Evolutionary conservation across 306 rosid species (phyloP).

Genomic region (Acacia acuminata): DNA sequence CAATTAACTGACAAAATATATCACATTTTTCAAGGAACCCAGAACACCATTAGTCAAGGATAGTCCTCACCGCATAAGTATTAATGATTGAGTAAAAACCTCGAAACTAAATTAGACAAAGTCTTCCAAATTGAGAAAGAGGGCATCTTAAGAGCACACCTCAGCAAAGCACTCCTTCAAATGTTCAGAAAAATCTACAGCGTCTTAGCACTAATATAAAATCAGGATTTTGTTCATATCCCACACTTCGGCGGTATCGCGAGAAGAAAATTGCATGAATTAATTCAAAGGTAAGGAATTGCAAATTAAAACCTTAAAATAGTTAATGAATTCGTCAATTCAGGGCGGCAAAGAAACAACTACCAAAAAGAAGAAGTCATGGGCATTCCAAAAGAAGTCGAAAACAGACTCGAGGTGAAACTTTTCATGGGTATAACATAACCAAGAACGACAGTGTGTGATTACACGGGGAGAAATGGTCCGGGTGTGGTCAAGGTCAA

Average conservation of each 20-base stretch:
- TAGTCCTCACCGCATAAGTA: background rate
- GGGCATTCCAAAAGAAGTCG: no score
- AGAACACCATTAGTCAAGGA: background rate
- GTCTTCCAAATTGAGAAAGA: slow-evolving; percentile 11
- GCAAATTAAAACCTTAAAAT: no score
- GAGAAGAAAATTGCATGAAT: slow-evolving; percentile 45
- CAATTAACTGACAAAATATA: background rate
- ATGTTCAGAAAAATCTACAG: slow-evolving; percentile 43
- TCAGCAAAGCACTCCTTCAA: slow-evolving; percentile 90
- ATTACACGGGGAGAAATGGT: no score
- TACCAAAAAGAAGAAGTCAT: no score
- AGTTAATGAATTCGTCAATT: no score
- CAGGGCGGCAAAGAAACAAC: no score
- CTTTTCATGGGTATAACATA: no score
- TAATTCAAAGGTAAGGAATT: background rate
- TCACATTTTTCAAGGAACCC: background rate
- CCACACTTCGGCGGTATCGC: slow-evolving; percentile 83
- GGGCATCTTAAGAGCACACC: slow-evolving; percentile 45
- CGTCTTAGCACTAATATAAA: slow-evolving; percentile 79
- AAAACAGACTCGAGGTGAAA: no score
- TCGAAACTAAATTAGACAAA: background rate
- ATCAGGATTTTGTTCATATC: slow-evolving; percentile 87
- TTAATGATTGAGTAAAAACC: background rate
- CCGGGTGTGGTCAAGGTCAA: no score
- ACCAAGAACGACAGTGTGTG: no score